Percentiles rank a stretch among this genome's conserved stretches.
These are phyloP conservation scores for Calonectria fujianensis DNA, from an alignment of 2,329 filamentous ascomycete species.

Conservation along the genomic window DNA sequence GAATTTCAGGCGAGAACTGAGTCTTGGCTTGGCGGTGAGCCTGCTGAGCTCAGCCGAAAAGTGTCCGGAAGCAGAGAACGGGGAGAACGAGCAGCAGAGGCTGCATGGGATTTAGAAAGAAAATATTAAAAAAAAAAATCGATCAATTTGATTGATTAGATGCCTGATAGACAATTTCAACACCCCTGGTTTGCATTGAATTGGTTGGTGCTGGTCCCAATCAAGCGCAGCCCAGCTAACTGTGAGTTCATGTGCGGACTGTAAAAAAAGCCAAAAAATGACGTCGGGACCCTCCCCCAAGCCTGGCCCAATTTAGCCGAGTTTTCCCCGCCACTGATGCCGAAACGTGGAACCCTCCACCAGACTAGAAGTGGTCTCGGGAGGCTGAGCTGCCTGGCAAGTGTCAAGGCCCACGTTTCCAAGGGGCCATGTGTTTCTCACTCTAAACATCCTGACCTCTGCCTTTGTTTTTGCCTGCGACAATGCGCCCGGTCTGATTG, in stretches of 20 bases:
- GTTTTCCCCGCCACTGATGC: constrained; percentile 46
- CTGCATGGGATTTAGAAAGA: background rate
- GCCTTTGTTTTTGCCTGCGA: constrained; percentile 37
- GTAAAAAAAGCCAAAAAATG: constrained; percentile 24
- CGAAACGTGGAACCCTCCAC: constrained; percentile 48
- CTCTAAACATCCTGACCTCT: constrained; percentile 41
- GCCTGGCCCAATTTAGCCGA: constrained; percentile 48
- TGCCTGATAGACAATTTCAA: constrained; percentile 1
- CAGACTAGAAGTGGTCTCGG: constrained; percentile 46
- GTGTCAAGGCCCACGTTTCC: constrained; percentile 43
- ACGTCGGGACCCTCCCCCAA: constrained; percentile 25
- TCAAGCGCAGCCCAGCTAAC: background rate
- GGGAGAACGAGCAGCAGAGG: background rate
- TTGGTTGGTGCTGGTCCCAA: constrained; percentile 10
- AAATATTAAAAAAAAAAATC: background rate
- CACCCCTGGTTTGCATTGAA: background rate
- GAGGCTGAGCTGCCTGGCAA: constrained; percentile 53
- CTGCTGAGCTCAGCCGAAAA: constrained; percentile 4
- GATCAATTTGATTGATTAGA: constrained; percentile 5
- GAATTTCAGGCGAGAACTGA: constrained; percentile 25
- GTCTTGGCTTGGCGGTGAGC: constrained; percentile 12
- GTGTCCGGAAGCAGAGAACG: background rate
- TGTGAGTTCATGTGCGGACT: constrained; percentile 14
- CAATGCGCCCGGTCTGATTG: constrained; percentile 52
- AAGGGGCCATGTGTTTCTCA: constrained; percentile 55